Percentiles rank a stretch among this genome's conserved stretches.
Conservation (phyloP, 106 monocot genomes). For the Xerophyta viscosa region DNA sequence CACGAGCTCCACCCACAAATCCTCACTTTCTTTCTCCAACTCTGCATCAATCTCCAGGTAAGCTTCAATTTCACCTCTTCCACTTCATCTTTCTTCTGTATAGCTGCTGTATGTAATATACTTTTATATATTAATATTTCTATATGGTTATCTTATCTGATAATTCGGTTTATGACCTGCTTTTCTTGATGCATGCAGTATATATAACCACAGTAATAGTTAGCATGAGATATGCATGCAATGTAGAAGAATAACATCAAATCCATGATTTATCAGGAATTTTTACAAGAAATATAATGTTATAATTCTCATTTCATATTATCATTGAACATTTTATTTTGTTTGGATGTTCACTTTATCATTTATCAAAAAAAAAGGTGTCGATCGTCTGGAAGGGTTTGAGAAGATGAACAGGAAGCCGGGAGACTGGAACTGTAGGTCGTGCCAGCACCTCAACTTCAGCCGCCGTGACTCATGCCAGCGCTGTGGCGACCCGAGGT, state of each 20-base stretch:
- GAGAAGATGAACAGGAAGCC: constrained; percentile 90
- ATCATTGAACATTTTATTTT: background rate
- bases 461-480: constrained; percentile 89
- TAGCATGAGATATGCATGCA: too few relatives aligned
- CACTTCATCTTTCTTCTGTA: background rate
- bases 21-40: background rate
- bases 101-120: too few relatives aligned
- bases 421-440: constrained; percentile 91
- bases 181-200: too few relatives aligned
- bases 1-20: constrained; percentile 14
- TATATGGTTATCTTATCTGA: too few relatives aligned
- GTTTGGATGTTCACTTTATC: background rate
- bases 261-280: too few relatives aligned
- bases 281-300: too few relatives aligned
- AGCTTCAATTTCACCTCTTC: background rate
- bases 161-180: too few relatives aligned
- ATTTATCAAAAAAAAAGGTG: background rate
- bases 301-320: too few relatives aligned
- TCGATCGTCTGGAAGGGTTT: background rate
- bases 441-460: constrained; percentile 95
- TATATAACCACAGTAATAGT: too few relatives aligned
- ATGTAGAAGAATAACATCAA: too few relatives aligned
- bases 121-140: too few relatives aligned
- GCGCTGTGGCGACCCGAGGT: constrained; percentile 57
- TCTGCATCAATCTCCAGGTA: background rate